Evolutionary conservation across 2,329 filamentous ascomycete genomes (phyloP).

Genomic region (Scleromitrula shiraiana): DNA sequence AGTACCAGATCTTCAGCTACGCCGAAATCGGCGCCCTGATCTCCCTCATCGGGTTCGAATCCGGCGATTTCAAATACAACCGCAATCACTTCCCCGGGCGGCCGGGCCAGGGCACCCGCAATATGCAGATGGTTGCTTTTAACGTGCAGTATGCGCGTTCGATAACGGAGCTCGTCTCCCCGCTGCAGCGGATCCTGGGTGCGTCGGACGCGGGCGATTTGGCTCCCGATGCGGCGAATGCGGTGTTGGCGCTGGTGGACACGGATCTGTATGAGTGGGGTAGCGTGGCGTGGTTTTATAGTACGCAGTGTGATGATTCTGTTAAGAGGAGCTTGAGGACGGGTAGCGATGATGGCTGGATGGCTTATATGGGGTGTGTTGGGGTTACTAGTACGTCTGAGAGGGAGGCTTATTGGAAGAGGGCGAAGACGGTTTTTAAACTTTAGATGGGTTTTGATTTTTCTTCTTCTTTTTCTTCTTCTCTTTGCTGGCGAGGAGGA

Average conservation of each 20-base stretch:
- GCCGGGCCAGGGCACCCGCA: constrained; percentile 54
- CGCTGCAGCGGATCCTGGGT: constrained; percentile 27
- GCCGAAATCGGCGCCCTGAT: constrained; percentile 50
- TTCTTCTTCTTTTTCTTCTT: no score
- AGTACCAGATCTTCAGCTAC: constrained; percentile 41
- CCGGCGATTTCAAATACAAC: constrained; percentile 53
- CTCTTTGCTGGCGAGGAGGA: no score
- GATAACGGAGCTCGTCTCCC: constrained; percentile 35
- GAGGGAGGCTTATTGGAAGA: constrained; percentile 41
- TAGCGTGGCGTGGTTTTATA: constrained; percentile 53
- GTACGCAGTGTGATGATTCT: constrained; percentile 41
- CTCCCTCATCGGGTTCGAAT: constrained; percentile 53
- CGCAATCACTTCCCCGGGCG: constrained; percentile 44
- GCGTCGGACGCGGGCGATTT: constrained; percentile 25
- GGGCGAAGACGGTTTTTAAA: constrained; percentile 37
- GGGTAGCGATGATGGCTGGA: constrained; percentile 40
- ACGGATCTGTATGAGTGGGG: constrained; percentile 45
- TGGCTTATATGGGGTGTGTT: constrained; percentile 47
- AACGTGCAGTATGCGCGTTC: constrained; percentile 47
- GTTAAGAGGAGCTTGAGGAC: constrained; percentile 36
- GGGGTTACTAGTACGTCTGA: constrained; percentile 38
- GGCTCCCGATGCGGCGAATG: constrained; percentile 32
- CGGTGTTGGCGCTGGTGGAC: constrained; percentile 43
- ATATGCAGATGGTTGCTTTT: constrained; percentile 53
- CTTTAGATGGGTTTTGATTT: background rate